phyloP scores from a whole-genome alignment of 2,329 filamentous ascomycete genomes.

The Tolypocladium tundrense region DNA sequence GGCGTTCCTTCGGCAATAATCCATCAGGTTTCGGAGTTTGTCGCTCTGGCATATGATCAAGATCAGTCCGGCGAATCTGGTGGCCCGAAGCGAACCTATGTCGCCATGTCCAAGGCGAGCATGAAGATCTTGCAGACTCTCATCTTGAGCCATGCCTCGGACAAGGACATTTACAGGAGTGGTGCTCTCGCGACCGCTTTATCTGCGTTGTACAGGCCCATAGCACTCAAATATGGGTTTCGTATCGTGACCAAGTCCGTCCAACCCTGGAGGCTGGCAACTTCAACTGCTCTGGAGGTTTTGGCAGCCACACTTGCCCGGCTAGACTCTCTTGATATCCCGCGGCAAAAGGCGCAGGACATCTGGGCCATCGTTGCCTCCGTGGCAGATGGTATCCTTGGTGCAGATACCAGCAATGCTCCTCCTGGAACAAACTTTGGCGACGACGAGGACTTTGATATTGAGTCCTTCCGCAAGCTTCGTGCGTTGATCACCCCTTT shows the following conservation, averaged over 20 bases:
- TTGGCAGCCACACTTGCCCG: conserved; percentile 55
- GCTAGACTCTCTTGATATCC: conserved; percentile 37
- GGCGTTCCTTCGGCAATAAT: conserved; percentile 61
- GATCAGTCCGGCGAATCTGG: conserved; percentile 21
- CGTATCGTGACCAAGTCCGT: conserved; percentile 58
- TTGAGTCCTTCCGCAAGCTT: conserved; percentile 59
- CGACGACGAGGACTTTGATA: conserved; percentile 73
- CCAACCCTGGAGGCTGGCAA: conserved; percentile 73
- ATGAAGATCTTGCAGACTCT: conserved; percentile 60
- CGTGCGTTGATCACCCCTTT: conserved; percentile 63
- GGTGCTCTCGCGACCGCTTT: conserved; percentile 58
- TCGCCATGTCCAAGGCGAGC: conserved; percentile 77
- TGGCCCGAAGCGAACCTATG: conserved; percentile 59
- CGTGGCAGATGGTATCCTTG: conserved; percentile 59
- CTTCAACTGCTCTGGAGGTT: conserved; percentile 57
- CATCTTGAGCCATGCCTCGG: conserved; percentile 46
- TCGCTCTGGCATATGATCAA: conserved; percentile 55
- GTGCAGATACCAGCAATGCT: conserved; percentile 46
- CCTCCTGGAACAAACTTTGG: conserved; percentile 37
- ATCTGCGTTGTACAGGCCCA: conserved; percentile 56
- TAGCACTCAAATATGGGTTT: conserved; percentile 74
- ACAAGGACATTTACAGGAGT: conserved; percentile 59
- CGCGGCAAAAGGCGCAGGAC: conserved; percentile 33
- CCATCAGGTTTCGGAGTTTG: conserved; percentile 58
- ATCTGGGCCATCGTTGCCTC: conserved; percentile 64